Conservation (phyloP, 108 stramenopile genomes). For the Chaetoceros tenuissimus region DNA sequence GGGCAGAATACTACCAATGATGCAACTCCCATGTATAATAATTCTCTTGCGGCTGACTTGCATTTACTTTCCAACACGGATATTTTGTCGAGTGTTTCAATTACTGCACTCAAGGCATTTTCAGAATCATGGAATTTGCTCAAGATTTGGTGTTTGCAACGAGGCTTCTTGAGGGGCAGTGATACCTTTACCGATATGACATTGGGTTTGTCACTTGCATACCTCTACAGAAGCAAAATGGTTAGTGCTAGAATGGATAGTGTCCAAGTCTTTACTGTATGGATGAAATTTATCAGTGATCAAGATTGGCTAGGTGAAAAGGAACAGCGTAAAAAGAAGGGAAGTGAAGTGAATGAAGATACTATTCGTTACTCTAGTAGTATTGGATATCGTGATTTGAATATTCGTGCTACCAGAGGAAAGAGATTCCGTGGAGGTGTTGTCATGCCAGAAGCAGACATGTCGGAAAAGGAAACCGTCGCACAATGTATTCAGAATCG, state of each 20-base stretch:
- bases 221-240: constrained; percentile 57
- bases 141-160: constrained; percentile 80
- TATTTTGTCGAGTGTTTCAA: constrained; percentile 16
- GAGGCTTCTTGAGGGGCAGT: constrained; percentile 67
- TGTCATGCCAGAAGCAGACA: constrained; percentile 48
- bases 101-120: constrained; percentile 25
- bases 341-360: constrained; percentile 2
- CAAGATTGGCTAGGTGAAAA: constrained; percentile 66
- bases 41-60: constrained; percentile 42
- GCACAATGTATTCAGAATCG: constrained; percentile 29
- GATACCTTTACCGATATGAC: constrained; percentile 60
- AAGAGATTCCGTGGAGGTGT: constrained; percentile 32
- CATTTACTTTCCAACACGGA: constrained; percentile 29
- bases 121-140: constrained; percentile 47
- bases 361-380: background rate
- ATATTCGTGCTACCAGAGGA: background rate
- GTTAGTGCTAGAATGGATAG: constrained; percentile 61
- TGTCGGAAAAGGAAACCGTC: constrained; percentile 47
- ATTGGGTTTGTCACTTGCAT: constrained; percentile 44
- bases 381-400: background rate
- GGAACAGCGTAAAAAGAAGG: constrained; percentile 1
- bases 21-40: constrained; percentile 58
- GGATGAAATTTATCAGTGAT: constrained; percentile 64
- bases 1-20: background rate
- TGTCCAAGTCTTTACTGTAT: constrained; percentile 62